Percentiles rank a stretch among this genome's conserved stretches.
phyloP scores from a whole-genome alignment of 2,329 filamentous ascomycete genomes.

The Trichoderma arundinaceum region DNA sequence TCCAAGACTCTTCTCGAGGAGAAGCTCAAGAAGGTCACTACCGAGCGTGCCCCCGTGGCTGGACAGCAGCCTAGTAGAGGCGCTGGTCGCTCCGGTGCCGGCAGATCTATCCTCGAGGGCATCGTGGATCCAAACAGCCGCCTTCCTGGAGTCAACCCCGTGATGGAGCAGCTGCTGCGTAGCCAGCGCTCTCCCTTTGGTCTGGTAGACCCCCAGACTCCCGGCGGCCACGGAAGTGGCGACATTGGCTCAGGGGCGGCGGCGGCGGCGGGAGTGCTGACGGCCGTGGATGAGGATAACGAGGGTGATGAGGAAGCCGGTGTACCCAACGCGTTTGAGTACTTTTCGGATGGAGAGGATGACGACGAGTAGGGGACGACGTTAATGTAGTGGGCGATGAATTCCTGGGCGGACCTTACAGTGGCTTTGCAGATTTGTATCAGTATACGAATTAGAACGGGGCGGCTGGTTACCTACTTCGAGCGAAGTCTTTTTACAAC shows the following conservation, averaged over 20 bases:
- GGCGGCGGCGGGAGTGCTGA: conserved; percentile 79
- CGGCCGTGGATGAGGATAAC: conserved; percentile 83
- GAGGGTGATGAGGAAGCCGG: conserved; percentile 75
- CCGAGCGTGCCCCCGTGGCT: conserved; percentile 66
- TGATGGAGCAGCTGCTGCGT: conserved; percentile 53
- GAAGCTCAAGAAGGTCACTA: conserved; percentile 82
- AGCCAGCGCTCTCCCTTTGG: conserved; percentile 46
- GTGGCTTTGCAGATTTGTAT: conserved; percentile 21
- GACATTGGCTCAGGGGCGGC: conserved; percentile 60
- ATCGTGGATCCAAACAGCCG: conserved; percentile 44
- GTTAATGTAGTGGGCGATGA: background rate
- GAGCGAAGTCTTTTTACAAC: background rate
- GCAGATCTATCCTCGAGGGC: conserved; percentile 47
- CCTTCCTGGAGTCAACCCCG: conserved; percentile 41
- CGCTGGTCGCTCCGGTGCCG: conserved; percentile 42
- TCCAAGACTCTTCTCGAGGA: conserved; percentile 84
- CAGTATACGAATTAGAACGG: conserved; percentile 24
- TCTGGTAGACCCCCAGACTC: conserved; percentile 40
- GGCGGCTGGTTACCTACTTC: conserved; percentile 5
- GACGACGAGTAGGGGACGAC: conserved; percentile 39
- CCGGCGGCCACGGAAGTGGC: conserved; percentile 52
- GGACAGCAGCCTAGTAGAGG: conserved; percentile 42
- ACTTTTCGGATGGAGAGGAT: conserved; percentile 71
- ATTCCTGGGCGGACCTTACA: background rate
- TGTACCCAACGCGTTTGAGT: conserved; percentile 76